A percentile compares a stretch with the other conserved stretches of the same genome.
These are phyloP conservation scores for Oryza glumipatula DNA, from an alignment of 176 grass and related monocot species.

Conservation along the genomic window DNA sequence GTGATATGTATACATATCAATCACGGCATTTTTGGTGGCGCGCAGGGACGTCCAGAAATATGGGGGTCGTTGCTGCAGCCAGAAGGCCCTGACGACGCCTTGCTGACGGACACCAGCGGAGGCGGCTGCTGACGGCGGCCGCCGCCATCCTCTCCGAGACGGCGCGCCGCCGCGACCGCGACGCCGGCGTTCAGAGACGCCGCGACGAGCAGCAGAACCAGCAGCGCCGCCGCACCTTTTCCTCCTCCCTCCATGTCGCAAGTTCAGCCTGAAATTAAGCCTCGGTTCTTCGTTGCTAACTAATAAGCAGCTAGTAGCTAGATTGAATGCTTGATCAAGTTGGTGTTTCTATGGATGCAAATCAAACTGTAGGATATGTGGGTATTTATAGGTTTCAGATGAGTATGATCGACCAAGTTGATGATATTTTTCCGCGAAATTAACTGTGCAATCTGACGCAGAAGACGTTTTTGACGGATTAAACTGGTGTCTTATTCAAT, in stretches of 20 bases:
- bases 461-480: conserved; percentile 12
- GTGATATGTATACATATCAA: too few relatives aligned
- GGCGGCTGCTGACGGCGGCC: background rate
- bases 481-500: background rate
- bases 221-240: too few relatives aligned
- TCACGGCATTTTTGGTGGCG: background rate
- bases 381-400: background rate
- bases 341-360: background rate
- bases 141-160: background rate
- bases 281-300: too few relatives aligned
- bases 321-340: too few relatives aligned
- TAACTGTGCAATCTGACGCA: too few relatives aligned
- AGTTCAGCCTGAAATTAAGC: too few relatives aligned
- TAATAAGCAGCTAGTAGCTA: too few relatives aligned
- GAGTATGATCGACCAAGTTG: background rate
- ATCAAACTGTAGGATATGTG: background rate
- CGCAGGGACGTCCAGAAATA: background rate
- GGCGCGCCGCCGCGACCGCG: background rate
- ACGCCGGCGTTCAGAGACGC: background rate
- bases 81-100: background rate
- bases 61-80: background rate
- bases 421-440: too few relatives aligned
- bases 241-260: too few relatives aligned
- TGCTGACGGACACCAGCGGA: background rate
- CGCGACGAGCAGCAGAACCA: background rate